Evolutionary conservation across 2,329 filamentous ascomycete species (phyloP), one percentile per base, ranked within the genome.

Genomic region (Purpureocillium lavendulum): DNA sequence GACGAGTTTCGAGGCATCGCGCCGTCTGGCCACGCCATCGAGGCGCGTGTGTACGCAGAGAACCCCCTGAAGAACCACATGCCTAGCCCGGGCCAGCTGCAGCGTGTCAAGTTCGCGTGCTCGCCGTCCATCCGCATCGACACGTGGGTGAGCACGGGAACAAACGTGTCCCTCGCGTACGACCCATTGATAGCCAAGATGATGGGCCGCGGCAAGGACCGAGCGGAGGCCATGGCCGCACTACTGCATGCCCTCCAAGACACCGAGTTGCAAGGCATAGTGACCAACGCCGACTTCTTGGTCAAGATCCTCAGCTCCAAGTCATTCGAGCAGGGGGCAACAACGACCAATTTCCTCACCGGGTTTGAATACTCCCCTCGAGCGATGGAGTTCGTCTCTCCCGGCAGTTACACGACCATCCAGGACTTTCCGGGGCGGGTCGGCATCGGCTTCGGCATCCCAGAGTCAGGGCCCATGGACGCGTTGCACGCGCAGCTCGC

Each of bases 401-500:
- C 67, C 4, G 77, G 77, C 7, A 67, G 71, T 1, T 77, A 75
- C 44, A 79, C 76, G 0, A 57, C 74, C 2, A 62, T 82, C 2
- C 71, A 81, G 52, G 77, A 82, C 44, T 68, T 69, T 35, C 75
- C 75, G 1, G 77, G 70, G 1, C 60, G 78, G n/a, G 68, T 71
- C 3, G 65, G 62, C 0, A 63, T 77, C 3, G 75, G 75, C 1
- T 69, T 70, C 49, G 78, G 77, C 7, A 73, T 82, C 36, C 71
- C 71, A 4, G 71, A 77, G 26, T 66, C 69, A 4, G 77, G 78
- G 0, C 75, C 78, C 0, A 80, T 81, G 76, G 77, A 81, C 49
- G 62, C 68, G 1, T 51, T 80, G n/a, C 66, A 73, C 2, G 71
- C 74, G 34, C 68, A 69, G 17, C 62, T 79, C 21, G 77, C 73